These are phyloP conservation scores for Boechera stricta DNA, from an alignment of 345 rosid genomes.

Conservation along the genomic window DNA sequence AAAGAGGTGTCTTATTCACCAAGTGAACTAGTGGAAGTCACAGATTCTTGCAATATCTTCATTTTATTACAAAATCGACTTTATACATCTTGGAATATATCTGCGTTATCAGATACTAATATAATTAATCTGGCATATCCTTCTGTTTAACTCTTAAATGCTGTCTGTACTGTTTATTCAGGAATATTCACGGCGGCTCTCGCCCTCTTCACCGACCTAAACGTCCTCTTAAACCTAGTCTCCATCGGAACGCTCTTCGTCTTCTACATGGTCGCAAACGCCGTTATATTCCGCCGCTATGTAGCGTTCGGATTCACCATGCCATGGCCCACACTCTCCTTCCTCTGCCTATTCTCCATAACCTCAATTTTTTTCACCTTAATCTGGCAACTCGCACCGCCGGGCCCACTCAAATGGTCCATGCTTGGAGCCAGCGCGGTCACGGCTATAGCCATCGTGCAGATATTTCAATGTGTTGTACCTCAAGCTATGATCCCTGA, in stretches of 20 bases:
- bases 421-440: conserved; percentile 54
- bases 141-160: background rate
- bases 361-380: conserved; percentile 70
- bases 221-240: conserved; percentile 71
- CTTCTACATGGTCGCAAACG: conserved; percentile 93
- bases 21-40: conserved; percentile 19
- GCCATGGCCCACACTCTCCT: conserved; percentile 78
- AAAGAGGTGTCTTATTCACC: conserved; percentile 5
- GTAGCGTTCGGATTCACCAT: conserved; percentile 60
- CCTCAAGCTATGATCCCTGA: conserved; percentile 76
- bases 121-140: conserved; percentile 20
- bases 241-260: conserved; percentile 93
- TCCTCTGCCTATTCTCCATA: conserved; percentile 61
- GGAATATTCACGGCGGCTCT: conserved; percentile 85
- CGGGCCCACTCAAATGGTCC: conserved; percentile 54
- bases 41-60: conserved; percentile 25
- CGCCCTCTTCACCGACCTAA: conserved; percentile 75
- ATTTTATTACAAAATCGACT: conserved; percentile 5
- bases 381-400: conserved; percentile 61
- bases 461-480: conserved; percentile 61
- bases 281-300: conserved; percentile 76
- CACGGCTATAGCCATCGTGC: conserved; percentile 55
- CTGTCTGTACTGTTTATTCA: conserved; percentile 40
- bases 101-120: conserved; percentile 19
- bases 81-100: conserved; percentile 28